A percentile compares a stretch with the other conserved stretches of the same genome.
Evolutionary conservation across 208 protist species (phyloP).

Genomic region (Wallacemonas collosoma): DNA sequence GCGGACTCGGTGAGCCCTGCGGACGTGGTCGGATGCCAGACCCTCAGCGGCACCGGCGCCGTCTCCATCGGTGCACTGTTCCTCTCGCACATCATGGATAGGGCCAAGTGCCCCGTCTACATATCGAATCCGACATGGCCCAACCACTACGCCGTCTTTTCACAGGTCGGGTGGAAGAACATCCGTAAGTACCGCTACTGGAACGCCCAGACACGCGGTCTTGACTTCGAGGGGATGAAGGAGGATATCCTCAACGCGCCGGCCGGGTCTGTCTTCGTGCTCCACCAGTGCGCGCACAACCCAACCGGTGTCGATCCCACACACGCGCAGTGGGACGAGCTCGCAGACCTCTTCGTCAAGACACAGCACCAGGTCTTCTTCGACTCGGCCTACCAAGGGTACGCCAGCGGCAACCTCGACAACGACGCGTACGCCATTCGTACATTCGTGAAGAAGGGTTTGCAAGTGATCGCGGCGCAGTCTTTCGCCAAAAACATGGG

Average conservation of each 20-base stretch:
- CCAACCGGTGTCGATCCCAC: constrained; percentile 98
- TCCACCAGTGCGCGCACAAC: constrained; percentile 99
- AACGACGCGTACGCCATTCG: constrained; percentile 89
- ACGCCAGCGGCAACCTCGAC: constrained; percentile 96
- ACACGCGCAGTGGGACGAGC: constrained; percentile 93
- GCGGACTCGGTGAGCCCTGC: constrained; percentile 61
- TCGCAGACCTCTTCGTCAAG: constrained; percentile 85
- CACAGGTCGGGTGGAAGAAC: constrained; percentile 55
- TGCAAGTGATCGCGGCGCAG: constrained; percentile 90
- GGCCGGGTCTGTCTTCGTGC: constrained; percentile 92
- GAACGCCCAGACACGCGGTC: constrained; percentile 46
- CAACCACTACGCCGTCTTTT: constrained; percentile 82
- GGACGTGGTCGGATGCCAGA: constrained; percentile 76
- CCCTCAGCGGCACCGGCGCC: constrained; percentile 92
- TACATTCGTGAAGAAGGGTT: constrained; percentile 72
- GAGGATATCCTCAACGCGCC: constrained; percentile 70
- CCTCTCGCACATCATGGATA: constrained; percentile 40
- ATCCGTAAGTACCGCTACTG: constrained; percentile 85
- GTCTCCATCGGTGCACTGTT: constrained; percentile 71
- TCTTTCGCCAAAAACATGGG: constrained; percentile 99
- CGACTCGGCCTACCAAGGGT: constrained; percentile 97
- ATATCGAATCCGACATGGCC: constrained; percentile 88
- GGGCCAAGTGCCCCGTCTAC: constrained; percentile 57
- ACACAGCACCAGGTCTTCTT: constrained; percentile 94
- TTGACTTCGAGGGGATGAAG: constrained; percentile 91